Percentiles rank a stretch among this genome's conserved stretches.
phyloP scores from a whole-genome alignment of 768 basidiomycete species.

The Agrocybe pediades region DNA sequence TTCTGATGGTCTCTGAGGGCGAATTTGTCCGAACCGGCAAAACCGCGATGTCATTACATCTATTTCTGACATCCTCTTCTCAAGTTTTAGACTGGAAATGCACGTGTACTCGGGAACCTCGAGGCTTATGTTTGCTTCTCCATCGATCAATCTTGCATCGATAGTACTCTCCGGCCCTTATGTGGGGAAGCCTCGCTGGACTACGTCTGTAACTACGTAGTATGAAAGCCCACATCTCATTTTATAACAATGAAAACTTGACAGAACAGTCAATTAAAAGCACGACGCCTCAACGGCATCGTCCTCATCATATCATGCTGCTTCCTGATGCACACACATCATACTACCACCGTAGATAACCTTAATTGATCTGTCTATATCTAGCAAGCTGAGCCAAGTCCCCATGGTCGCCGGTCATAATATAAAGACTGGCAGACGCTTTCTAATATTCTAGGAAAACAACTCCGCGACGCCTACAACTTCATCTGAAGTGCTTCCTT shows the following conservation, averaged over 20 bases:
- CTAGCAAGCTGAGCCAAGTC: too few species aligned
- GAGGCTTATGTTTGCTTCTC: conserved; percentile 4
- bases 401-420: background rate
- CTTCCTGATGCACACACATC: too few species aligned
- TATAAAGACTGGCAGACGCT: conserved; percentile 1
- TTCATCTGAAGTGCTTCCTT: conserved; percentile 26
- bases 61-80: background rate
- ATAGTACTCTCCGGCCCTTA: conserved; percentile 6
- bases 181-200: too few species aligned
- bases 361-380: too few species aligned
- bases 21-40: background rate
- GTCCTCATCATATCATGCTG: too few species aligned
- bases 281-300: too few species aligned
- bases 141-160: conserved; percentile 11
- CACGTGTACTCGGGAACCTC: conserved; percentile 10
- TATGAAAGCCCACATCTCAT: too few species aligned
- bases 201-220: too few species aligned
- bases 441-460: background rate
- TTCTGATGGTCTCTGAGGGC: background rate
- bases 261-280: too few species aligned
- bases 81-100: background rate
- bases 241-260: too few species aligned
- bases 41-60: background rate
- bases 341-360: too few species aligned
- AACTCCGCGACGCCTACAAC: conserved; percentile 13